Evolutionary conservation across 768 basidiomycete species (phyloP).

Genomic region (Chalciporus pseudorubinellus): DNA sequence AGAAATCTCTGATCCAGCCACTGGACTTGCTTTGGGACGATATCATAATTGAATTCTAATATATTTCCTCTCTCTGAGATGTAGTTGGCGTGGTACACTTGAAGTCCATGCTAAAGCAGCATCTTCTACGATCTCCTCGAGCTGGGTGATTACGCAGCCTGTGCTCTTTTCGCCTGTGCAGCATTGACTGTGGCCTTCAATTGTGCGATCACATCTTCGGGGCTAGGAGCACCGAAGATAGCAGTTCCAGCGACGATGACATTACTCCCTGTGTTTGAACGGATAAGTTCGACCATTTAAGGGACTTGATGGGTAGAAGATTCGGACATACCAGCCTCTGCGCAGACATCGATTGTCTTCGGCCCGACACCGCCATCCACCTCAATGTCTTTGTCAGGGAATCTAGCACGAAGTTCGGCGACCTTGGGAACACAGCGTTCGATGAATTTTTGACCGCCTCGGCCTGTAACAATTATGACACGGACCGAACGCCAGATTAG

Average conservation of each 20-base stretch:
- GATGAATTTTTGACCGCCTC: constrained; percentile 95
- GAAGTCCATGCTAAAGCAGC: too few species aligned
- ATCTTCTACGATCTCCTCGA: too few species aligned
- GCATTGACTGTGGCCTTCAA: constrained; percentile 69
- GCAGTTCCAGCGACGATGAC: constrained; percentile 98
- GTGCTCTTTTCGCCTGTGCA: constrained; percentile 52
- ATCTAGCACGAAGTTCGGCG: constrained; percentile 80
- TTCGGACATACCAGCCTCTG: constrained; percentile 68
- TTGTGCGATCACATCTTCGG: constrained; percentile 70
- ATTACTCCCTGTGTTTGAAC: constrained; percentile 71
- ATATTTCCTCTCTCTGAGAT: background rate
- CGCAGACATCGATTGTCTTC: constrained; percentile 83
- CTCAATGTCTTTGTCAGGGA: constrained; percentile 94
- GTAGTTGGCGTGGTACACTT: too few species aligned
- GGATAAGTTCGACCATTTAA: background rate
- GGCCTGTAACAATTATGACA: constrained; percentile 45
- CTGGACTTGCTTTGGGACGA: constrained; percentile 18
- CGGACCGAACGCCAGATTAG: background rate
- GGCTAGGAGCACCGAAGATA: constrained; percentile 80
- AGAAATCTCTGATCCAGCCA: constrained; percentile 23
- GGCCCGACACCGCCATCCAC: constrained; percentile 98
- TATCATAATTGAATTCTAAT: constrained; percentile 31
- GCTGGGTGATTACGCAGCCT: constrained; percentile 6
- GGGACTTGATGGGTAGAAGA: background rate
- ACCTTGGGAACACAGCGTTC: constrained; percentile 93